These are phyloP conservation scores for Tetrapisispora pingtungensis DNA, from an alignment of 805 yeast species.

Conservation along the genomic window DNA sequence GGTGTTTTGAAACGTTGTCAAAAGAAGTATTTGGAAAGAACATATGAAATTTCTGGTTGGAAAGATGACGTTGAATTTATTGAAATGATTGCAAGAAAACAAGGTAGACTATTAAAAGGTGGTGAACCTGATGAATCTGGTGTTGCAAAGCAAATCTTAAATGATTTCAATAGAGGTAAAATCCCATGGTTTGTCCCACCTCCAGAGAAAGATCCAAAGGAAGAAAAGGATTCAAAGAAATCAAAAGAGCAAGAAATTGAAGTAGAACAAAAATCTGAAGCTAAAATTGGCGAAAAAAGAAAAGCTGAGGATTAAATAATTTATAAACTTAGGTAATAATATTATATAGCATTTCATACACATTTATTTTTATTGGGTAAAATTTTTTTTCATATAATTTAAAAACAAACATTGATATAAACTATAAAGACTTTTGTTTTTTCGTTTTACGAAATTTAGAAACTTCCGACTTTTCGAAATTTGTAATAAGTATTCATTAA, in stretches of 20 bases:
- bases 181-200: constrained; percentile 98
- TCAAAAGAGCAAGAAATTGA: background rate
- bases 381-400: background rate
- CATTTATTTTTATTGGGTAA: background rate
- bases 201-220: constrained; percentile 60
- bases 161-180: constrained; percentile 93
- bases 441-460: too few species aligned
- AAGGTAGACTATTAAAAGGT: constrained; percentile 87
- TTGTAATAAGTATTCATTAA: too few species aligned
- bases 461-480: too few species aligned
- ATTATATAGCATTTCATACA: background rate
- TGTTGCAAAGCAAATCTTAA: constrained; percentile 79
- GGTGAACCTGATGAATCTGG: constrained; percentile 97
- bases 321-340: background rate
- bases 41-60: constrained; percentile 94
- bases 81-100: constrained; percentile 84
- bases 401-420: too few species aligned
- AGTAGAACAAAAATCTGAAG: background rate
- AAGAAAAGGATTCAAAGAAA: constrained; percentile 5
- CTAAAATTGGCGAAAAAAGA: background rate
- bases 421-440: too few species aligned
- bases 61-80: constrained; percentile 64
- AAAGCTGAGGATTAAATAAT: background rate
- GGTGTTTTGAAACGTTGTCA: constrained; percentile 79
- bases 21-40: constrained; percentile 83